Conservation (phyloP, 148 eudicot genomes). For the Silene conica region DNA sequence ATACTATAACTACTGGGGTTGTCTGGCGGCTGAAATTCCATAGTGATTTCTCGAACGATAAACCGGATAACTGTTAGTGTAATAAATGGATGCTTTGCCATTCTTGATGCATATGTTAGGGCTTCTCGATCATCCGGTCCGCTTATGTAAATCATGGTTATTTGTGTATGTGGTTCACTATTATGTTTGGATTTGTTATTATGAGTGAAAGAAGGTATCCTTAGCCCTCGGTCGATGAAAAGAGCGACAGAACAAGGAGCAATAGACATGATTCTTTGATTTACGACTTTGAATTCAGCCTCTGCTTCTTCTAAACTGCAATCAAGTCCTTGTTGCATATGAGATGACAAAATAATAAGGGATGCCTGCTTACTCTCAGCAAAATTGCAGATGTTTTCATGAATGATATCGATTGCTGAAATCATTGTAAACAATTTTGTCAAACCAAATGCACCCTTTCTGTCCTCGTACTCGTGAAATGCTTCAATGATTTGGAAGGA, state of each 20-base stretch:
- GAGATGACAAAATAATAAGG: slow-evolving; percentile 46
- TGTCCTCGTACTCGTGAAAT: slow-evolving; percentile 36
- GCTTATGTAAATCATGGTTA: slow-evolving; percentile 54
- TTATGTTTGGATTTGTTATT: not conserved
- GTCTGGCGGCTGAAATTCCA: slow-evolving; percentile 4
- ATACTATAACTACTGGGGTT: not conserved
- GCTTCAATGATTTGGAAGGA: slow-evolving; percentile 42
- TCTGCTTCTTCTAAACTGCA: slow-evolving; percentile 43
- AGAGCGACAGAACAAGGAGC: slow-evolving; percentile 52
- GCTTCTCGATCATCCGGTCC: slow-evolving; percentile 84
- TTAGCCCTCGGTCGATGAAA: slow-evolving; percentile 42
- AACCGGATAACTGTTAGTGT: slow-evolving; percentile 50
- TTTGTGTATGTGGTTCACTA: not conserved
- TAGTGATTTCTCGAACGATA: slow-evolving; percentile 22
- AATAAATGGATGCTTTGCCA: slow-evolving; percentile 34
- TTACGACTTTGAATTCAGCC: slow-evolving; percentile 32
- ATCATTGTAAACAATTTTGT: slow-evolving; percentile 38
- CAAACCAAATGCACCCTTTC: slow-evolving; percentile 7
- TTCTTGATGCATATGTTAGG: slow-evolving; percentile 49
- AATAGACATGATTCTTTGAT: slow-evolving; percentile 33
- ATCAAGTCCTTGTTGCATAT: slow-evolving; percentile 36
- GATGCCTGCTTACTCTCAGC: slow-evolving; percentile 38
- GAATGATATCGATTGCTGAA: slow-evolving; percentile 41
- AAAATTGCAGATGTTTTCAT: slow-evolving; percentile 52
- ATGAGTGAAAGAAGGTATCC: not conserved